Percentiles rank a stretch among this genome's conserved stretches.
These are phyloP conservation scores for Pythium grandisporangium DNA, from an alignment of 352 stramenopile species.

Conservation along the genomic window DNA sequence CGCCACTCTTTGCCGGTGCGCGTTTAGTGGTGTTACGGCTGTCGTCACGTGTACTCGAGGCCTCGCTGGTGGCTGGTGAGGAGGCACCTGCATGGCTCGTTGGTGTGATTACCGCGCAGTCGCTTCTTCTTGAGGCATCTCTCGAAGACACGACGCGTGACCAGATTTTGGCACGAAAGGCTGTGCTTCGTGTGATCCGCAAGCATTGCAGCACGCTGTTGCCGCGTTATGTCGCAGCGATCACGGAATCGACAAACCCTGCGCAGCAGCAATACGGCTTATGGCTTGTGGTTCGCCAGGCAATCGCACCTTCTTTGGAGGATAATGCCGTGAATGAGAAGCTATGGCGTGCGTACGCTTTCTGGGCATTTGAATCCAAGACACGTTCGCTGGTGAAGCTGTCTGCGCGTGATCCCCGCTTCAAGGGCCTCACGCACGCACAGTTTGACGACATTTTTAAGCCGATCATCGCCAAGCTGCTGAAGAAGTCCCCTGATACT, in stretches of 20 bases:
- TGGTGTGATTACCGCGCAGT: constrained; percentile 37
- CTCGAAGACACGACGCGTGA: constrained; percentile 29
- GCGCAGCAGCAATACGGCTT: constrained; percentile 56
- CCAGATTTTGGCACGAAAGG: constrained; percentile 32
- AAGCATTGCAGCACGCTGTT: constrained; percentile 27
- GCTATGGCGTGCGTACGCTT: constrained; percentile 46
- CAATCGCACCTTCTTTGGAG: no score
- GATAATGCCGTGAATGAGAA: constrained; percentile 22
- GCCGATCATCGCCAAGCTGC: constrained; percentile 55
- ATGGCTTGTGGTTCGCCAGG: constrained; percentile 39
- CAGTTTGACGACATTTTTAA: constrained; percentile 63
- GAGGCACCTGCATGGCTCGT: constrained; percentile 24
- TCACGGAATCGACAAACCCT: constrained; percentile 10
- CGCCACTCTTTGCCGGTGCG: constrained; percentile 42
- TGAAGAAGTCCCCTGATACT: constrained; percentile 79
- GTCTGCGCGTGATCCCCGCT: constrained; percentile 24
- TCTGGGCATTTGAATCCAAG: constrained; percentile 79
- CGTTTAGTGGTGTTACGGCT: constrained; percentile 49
- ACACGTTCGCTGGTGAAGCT: constrained; percentile 31
- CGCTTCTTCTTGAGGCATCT: constrained; percentile 45
- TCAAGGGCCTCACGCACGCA: constrained; percentile 37
- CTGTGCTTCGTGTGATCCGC: constrained; percentile 31
- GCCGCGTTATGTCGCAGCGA: constrained; percentile 25
- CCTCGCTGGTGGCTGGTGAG: constrained; percentile 8
- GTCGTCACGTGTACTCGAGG: constrained; percentile 41